A percentile compares a stretch with the other conserved stretches of the same genome.
Evolutionary conservation across 2,329 filamentous ascomycete genomes (phyloP).

Genomic region (Paramyrothecium roridum): DNA sequence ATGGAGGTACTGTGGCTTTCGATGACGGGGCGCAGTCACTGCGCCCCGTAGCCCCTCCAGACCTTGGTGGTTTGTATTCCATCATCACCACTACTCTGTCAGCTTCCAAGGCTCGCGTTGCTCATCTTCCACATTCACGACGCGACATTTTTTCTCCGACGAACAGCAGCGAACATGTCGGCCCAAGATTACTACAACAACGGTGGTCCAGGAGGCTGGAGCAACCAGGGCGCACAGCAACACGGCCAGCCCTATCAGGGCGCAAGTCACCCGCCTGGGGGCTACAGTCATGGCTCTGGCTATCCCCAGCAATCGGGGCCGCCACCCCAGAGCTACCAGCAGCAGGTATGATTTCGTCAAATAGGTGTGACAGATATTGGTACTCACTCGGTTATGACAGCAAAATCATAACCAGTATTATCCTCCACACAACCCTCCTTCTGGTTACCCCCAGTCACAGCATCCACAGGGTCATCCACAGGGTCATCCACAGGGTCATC

Average conservation of each 20-base stretch:
- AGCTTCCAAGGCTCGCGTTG: too few species aligned
- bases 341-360: slow-evolving; percentile 17
- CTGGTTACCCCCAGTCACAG: background rate
- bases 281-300: slow-evolving; percentile 12
- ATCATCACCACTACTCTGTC: background rate
- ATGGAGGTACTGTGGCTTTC: background rate
- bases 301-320: slow-evolving; percentile 15
- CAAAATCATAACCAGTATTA: slow-evolving; percentile 3
- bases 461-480: background rate
- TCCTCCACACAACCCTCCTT: slow-evolving; percentile 2
- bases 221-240: slow-evolving; percentile 13
- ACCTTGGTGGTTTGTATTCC: background rate
- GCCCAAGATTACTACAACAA: slow-evolving; percentile 34
- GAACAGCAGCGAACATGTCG: slow-evolving; percentile 25
- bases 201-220: slow-evolving; percentile 15
- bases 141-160: background rate
- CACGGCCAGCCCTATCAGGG: slow-evolving; percentile 12
- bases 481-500: background rate
- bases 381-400: background rate
- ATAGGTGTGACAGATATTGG: too few species aligned
- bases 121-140: too few species aligned
- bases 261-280: slow-evolving; percentile 15
- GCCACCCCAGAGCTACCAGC: slow-evolving; percentile 7
- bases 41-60: background rate
- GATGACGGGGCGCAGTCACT: background rate